Evolutionary conservation across 1,284 basidiomycete species (phyloP).

Genomic region (Cutaneotrichosporon mucoides): DNA sequence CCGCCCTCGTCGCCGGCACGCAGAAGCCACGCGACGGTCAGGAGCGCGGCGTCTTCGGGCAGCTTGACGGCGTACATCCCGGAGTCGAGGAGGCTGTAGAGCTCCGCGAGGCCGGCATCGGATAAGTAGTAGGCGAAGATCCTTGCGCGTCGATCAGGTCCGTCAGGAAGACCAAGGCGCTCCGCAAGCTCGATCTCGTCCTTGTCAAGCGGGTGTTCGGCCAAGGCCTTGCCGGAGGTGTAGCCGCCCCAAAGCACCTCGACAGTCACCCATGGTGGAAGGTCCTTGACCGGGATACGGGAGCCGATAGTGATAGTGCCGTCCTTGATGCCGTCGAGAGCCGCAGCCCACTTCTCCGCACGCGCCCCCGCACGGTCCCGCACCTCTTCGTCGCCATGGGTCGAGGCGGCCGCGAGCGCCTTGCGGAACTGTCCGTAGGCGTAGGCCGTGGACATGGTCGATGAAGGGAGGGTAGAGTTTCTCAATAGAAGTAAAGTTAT

Average conservation of each 20-base stretch:
- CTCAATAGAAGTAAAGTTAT: too few species aligned
- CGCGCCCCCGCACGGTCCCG: conserved; percentile 1
- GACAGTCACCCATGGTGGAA: conserved; percentile 10
- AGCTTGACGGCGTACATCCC: background rate
- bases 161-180: conserved; percentile 1
- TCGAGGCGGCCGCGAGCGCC: background rate
- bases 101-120: background rate
- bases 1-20: background rate
- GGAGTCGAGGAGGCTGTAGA: conserved; percentile 2
- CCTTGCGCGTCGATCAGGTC: background rate
- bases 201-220: background rate
- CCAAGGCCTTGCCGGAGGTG: background rate
- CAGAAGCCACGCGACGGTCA: conserved; percentile 7
- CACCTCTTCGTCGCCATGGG: background rate
- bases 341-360: background rate
- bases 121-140: conserved; percentile 9
- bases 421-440: conserved; percentile 4
- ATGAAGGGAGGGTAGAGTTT: too few species aligned
- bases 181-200: conserved; percentile 5
- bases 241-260: conserved; percentile 4
- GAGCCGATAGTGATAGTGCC: conserved; percentile 5
- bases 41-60: conserved; percentile 8
- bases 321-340: conserved; percentile 1
- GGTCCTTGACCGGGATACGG: background rate
- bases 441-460: conserved; percentile 1